Evolutionary conservation across 495 filamentous ascomycete species (phyloP).

Genomic region (Cenococcum geophilum): DNA sequence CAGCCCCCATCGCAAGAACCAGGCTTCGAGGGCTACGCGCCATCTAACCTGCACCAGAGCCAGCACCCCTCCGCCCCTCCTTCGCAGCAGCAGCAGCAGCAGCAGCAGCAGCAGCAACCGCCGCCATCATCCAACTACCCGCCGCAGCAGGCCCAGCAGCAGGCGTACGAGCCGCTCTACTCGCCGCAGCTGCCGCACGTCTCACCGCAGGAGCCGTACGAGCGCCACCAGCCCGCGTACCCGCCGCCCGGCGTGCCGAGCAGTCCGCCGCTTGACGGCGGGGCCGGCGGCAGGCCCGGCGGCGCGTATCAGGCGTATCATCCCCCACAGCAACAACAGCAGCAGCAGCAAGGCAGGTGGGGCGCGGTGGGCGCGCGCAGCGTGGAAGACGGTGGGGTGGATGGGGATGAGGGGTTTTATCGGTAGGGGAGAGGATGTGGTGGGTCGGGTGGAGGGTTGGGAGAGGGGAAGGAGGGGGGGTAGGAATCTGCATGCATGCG

Average conservation of each 20-base stretch:
- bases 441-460: too few species aligned
- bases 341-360: background rate
- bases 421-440: conserved; percentile 5
- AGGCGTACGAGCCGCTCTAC: conserved; percentile 17
- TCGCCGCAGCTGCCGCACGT: conserved; percentile 17
- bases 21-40: conserved; percentile 17
- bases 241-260: conserved; percentile 20
- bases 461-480: background rate
- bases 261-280: conserved; percentile 13
- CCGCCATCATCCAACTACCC: background rate
- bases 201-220: background rate
- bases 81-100: too few species aligned
- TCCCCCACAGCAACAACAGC: too few species aligned
- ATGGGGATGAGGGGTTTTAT: conserved; percentile 28
- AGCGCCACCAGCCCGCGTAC: conserved; percentile 15
- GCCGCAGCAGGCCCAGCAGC: background rate
- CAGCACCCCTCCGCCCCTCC: too few species aligned
- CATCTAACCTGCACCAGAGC: background rate
- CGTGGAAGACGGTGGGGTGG: conserved; percentile 3
- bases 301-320: conserved; percentile 24
- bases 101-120: background rate
- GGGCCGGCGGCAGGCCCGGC: conserved; percentile 6
- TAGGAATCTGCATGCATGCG: background rate
- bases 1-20: conserved; percentile 13
- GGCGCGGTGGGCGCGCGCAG: background rate